Base-by-base conservation (phyloP, 2,329 filamentous ascomycete genomes). In the Chaetothyriales sp. region DNA sequence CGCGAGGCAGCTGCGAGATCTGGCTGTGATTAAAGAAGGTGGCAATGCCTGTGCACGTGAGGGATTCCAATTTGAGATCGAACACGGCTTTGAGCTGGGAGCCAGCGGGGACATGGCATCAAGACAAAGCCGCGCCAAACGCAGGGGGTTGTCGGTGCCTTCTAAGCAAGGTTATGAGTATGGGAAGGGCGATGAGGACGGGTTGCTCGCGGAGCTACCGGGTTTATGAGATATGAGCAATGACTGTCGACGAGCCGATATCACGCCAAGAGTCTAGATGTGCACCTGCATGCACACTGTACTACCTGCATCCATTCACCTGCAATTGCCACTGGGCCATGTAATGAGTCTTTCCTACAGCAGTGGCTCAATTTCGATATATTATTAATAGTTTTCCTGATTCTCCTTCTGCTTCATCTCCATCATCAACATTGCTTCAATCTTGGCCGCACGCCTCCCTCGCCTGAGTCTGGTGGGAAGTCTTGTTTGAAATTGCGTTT, bases 1-100 rank as follows among this genome's bases (percentile, higher is more conserved):
- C 47, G 51, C 54, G n/a, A 48, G 50, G 13, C 60, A 62, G 48
- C 37, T 62, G 18, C 53, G 52, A 29, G 59, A 62, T 48, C 51
- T 62, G 18, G 48, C 49, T 25, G 37, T 53, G 25, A 62, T 61
- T 37, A 50, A 49, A 10, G 46, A 52, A 43, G 60, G 60, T 10
- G 60, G 60, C 10, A 62, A 61, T 52, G 60, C 59, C 6, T 62
- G 60, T 53, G 59, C 55, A 18, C 49, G 57, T 44, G 52, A 49
- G 46, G 58, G 58, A 9, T 54, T 48, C 2, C 48, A 56, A 22
- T 61, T 58, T 50, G 53, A 33, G 46, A 53, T 59, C 19, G 52
- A 56, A 20, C 50, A 51, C 8, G 50, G 54, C 18, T 53, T 58
- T 48, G 54, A 57, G 51, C 56, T 53, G 54, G 56, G 56, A n/a